Base-by-base conservation (phyloP, 352 stramenopile genomes). In the Phytopythium montanum region DNA sequence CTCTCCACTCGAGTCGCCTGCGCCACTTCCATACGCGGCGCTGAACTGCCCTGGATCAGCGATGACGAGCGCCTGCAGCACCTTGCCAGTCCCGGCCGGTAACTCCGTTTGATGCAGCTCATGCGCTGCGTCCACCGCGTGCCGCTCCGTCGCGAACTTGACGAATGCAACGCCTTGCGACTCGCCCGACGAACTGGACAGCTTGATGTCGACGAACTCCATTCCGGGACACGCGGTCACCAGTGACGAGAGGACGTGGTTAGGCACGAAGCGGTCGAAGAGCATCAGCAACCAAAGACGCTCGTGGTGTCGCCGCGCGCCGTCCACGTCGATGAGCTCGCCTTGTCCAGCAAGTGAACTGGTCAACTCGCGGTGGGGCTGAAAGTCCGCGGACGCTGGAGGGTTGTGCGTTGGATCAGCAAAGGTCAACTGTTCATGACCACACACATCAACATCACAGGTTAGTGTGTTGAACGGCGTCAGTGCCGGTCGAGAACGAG, bases 121-220 rank as follows among this genome's bases (percentile, higher is more conserved):
- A 16, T 60, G 68, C 2, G 81, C 71, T 8, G 83, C 85, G 14
- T 80, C 69, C 0, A 62, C 55, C 5, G 85, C 76, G 16, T 73
- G 64, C 26, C 50, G 23, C 18, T 91, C 80, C 16, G 60, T 80
- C 16, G 81, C 65, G 54, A 95, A 95, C 55, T 88, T 91, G 19
- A 85, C 80, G 54, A 90, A 92, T 2, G 81, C 81, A 13, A 93
- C 73, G 25, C 81, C 81, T 61, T 92, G 83, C 1, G 79, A 68
- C 48, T 87, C 74, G 0, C 78, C 75, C 0, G 75, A 87, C 49
- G 72, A 88, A 50, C 74, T 81, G 21, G 78, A 72, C 18, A 92
- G 66, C 45, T 92, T 90, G 54, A 95, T 90, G 52, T 95, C 83
- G 55, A 95, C 72, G 46, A 89, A 90, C 55, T 93, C 73, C 81